Percentiles rank a stretch among this genome's conserved stretches.
phyloP scores from a whole-genome alignment of 768 basidiomycete genomes.

The Obba rivulosa region DNA sequence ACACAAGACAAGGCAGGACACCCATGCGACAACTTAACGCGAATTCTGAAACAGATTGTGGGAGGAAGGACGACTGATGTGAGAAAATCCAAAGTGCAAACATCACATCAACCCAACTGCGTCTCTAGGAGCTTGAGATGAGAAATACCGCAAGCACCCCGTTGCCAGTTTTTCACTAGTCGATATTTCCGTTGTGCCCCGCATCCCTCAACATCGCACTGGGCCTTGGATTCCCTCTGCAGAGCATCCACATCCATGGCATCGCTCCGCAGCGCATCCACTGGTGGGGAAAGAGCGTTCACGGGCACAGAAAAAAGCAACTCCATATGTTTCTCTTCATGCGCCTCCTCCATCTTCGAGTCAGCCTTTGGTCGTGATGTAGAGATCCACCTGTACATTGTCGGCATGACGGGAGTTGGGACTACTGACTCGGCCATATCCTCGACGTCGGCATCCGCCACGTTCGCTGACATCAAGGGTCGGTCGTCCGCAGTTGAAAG shows the following conservation, averaged over 20 bases:
- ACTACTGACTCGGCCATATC: conserved; percentile 34
- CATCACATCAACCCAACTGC: conserved; percentile 13
- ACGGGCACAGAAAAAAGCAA: conserved; percentile 54
- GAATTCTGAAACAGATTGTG: no score
- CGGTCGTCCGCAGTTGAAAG: conserved; percentile 42
- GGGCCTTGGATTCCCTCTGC: conserved; percentile 4
- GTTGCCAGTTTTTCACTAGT: conserved; percentile 55
- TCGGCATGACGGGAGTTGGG: conserved; percentile 31
- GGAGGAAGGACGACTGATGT: no score
- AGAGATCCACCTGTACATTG: conserved; percentile 72
- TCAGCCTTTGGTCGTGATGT: conserved; percentile 32
- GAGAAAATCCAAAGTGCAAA: conserved; percentile 2
- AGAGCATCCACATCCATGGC: conserved; percentile 13
- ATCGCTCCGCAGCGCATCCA: background rate
- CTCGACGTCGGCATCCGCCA: conserved; percentile 38
- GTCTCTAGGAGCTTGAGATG: conserved; percentile 57
- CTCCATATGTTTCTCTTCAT: conserved; percentile 27
- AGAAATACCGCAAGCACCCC: conserved; percentile 61
- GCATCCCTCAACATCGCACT: conserved; percentile 59
- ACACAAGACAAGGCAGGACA: no score
- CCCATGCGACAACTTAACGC: no score
- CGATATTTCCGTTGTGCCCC: conserved; percentile 53
- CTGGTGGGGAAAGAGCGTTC: conserved; percentile 19
- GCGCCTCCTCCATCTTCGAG: background rate
- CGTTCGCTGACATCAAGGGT: conserved; percentile 29